Base-by-base conservation (phyloP, 257 asterid species). In the Solanum okadae region DNA sequence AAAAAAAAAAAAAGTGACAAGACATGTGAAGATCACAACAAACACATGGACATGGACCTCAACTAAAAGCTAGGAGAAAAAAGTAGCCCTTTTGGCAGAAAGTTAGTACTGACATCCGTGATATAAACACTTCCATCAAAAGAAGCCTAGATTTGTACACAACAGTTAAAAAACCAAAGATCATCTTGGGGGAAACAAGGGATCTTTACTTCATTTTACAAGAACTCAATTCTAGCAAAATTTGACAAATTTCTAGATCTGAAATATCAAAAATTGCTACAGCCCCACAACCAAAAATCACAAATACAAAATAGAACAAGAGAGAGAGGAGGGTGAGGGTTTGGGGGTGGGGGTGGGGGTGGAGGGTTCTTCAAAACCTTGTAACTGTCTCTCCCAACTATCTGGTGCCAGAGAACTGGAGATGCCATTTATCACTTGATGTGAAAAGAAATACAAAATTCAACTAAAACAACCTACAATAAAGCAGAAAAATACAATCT, bases 11-110 rank as follows among this genome's bases (percentile, higher is more conserved):
- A 42, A 49, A 49, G 61, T 35, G 35, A 37, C 0, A 65, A 27
- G 81, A 38, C 75, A 85, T 63, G 78, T 85, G 87, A 85, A 85
- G 81, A 76, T 87, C 89, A 88, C 92, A 87, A 59, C 44, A 85
- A 87, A 49, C 89, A 86, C 89, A 88, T 90, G 89, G 89, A 89
- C 89, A 88, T 89, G 91, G 89, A 88, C 59, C 87, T 89, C 86
- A 87, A 86, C 86, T 75, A 33, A 87, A 89, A 91, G 71, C 61
- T 31, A 59, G 40, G 44, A 72, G 40, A 67, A 73, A 40, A 25
- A 63, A 33, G 49, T 34, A 34, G 15, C 59, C 56, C 82, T 87
- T n/a, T 73, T 35, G 67, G 77, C 56, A 35, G 42, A 63, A 25
- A 79, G 14, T 4, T 35, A 82, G 67, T 22, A 49, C 72, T 87